Evolutionary conservation across 306 rosid species (phyloP).

Genomic region (Vigna hirtella): DNA sequence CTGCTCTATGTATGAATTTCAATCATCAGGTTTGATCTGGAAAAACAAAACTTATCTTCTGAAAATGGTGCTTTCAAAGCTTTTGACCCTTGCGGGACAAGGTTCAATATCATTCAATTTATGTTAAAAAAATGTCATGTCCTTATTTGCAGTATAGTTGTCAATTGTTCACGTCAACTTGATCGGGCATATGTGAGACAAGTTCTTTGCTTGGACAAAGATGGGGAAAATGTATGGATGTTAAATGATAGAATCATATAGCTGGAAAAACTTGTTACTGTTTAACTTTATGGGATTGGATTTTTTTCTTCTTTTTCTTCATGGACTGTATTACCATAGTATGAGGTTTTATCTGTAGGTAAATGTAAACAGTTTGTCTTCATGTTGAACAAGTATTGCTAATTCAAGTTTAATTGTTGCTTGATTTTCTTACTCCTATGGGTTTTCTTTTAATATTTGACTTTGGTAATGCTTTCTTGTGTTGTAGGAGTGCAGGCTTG

Average conservation of each 20-base stretch:
- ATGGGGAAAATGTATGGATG: not conserved
- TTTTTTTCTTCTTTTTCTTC: not conserved
- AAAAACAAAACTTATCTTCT: not conserved
- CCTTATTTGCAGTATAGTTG: not conserved
- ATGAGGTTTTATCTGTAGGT: not conserved
- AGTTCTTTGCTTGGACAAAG: not conserved
- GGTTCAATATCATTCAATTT: not conserved
- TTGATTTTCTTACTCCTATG: not conserved
- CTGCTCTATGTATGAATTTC: not conserved
- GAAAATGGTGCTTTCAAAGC: not conserved
- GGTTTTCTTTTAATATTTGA: not conserved
- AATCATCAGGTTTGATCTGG: not conserved
- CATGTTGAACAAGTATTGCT: not conserved
- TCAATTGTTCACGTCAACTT: not conserved
- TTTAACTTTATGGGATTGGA: not conserved
- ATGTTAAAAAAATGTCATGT: not conserved
- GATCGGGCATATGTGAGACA: not conserved
- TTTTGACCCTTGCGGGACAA: constrained; percentile 7
- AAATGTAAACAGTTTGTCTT: not conserved
- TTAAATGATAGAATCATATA: not conserved
- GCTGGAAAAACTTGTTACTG: not conserved
- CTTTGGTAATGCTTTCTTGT: not conserved
- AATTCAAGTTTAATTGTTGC: not conserved
- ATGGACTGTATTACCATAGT: not conserved
- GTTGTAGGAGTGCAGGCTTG: not conserved